Evolutionary conservation across 305 asterid genomes (phyloP).

Genomic region (Caryopteris hybrid): DNA sequence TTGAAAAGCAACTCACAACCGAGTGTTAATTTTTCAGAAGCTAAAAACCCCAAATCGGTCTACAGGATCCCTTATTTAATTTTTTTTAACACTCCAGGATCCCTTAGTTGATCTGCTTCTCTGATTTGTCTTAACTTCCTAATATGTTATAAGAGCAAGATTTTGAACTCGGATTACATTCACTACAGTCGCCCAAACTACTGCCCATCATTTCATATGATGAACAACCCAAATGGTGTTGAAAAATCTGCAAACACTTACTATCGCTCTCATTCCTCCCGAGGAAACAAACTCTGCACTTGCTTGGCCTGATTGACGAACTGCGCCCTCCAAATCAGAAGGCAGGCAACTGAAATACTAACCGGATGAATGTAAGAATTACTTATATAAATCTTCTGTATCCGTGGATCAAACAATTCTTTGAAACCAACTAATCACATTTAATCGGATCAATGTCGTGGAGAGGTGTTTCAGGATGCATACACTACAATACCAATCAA

Average conservation of each 20-base stretch:
- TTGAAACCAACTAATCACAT: neutral
- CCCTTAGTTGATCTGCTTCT: neutral
- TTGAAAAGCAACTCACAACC: neutral
- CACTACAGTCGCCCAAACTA: neutral
- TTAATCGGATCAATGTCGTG: neutral
- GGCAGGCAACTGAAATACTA: constrained; percentile 78
- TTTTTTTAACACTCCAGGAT: neutral
- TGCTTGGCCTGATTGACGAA: constrained; percentile 83
- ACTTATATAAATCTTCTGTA: constrained; percentile 6
- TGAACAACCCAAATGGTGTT: neutral
- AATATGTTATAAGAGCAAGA: neutral
- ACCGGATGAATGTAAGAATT: neutral
- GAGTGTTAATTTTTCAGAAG: neutral
- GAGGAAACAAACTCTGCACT: constrained; percentile 73
- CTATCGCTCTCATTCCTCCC: constrained; percentile 87
- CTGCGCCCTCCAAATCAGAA: constrained; percentile 92
- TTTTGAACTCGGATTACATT: neutral
- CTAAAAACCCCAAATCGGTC: neutral
- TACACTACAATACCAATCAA: neutral
- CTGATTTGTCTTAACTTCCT: neutral
- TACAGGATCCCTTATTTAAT: too few species aligned
- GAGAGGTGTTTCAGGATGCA: neutral
- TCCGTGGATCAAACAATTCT: neutral
- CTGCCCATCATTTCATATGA: neutral
- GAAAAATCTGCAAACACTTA: constrained; percentile 28